Evolutionary conservation across 2,329 filamentous ascomycete species (phyloP).

Genomic region (Claviceps africana): DNA sequence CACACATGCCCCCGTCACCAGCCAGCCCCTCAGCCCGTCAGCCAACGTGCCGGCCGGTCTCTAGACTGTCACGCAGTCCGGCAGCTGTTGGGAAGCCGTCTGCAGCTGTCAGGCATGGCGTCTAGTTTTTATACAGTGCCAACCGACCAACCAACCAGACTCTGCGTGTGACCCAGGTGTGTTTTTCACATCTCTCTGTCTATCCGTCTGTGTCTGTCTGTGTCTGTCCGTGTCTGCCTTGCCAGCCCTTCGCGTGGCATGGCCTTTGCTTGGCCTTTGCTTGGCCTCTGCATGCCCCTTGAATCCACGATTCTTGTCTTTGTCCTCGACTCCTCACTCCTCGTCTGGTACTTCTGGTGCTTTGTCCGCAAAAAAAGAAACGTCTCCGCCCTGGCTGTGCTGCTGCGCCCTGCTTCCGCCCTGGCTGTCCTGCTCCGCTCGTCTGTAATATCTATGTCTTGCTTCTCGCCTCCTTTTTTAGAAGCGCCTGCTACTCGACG

Average conservation of each 20-base stretch:
- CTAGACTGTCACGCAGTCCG: background rate
- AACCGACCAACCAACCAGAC: background rate
- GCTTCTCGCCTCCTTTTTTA: background rate
- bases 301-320: background rate
- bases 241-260: too few species aligned
- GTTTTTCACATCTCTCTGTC: background rate
- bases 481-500: background rate
- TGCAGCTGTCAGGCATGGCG: background rate
- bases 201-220: too few species aligned
- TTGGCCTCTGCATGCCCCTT: background rate
- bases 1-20: too few species aligned
- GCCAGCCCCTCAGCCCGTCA: too few species aligned
- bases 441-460: background rate
- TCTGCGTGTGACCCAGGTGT: background rate
- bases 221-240: too few species aligned
- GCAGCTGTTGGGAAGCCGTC: background rate
- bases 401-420: background rate
- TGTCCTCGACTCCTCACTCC: background rate
- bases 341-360: too few species aligned
- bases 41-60: background rate
- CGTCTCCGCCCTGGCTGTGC: background rate
- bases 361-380: background rate
- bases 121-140: background rate
- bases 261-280: background rate
- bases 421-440: background rate